Evolutionary conservation across 2,329 filamentous ascomycete species (phyloP).

Genomic region (Sporothrix sp.): DNA sequence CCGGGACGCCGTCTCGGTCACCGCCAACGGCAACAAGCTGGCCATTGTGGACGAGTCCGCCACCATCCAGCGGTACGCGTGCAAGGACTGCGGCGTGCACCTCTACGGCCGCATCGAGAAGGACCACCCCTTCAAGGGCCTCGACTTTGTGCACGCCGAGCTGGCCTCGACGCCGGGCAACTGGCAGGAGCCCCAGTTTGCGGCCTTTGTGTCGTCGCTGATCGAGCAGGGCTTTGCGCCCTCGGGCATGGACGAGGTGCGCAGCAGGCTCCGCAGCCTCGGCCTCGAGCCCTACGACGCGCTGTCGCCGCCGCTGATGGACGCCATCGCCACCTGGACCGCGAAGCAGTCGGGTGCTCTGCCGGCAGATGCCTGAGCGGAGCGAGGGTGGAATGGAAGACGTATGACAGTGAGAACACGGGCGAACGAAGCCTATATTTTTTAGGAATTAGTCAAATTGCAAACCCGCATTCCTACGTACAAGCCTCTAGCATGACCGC

Average conservation of each 20-base stretch:
- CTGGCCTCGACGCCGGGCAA: slow-evolving; percentile 40
- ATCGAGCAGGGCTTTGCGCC: slow-evolving; percentile 58
- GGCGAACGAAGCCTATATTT: neutral
- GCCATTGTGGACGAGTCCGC: slow-evolving; percentile 44
- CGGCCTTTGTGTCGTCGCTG: slow-evolving; percentile 56
- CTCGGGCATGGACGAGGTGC: slow-evolving; percentile 43
- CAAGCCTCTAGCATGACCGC: slow-evolving; percentile 19
- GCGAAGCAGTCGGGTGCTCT: slow-evolving; percentile 35
- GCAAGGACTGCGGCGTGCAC: slow-evolving; percentile 51
- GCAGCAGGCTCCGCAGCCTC: slow-evolving; percentile 39
- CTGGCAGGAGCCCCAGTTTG: slow-evolving; percentile 66
- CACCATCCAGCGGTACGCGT: slow-evolving; percentile 51
- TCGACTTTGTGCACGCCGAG: slow-evolving; percentile 61
- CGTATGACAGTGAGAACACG: neutral
- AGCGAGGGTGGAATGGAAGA: neutral
- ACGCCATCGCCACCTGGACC: slow-evolving; percentile 46
- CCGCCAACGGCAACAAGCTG: slow-evolving; percentile 49
- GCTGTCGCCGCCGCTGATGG: slow-evolving; percentile 54
- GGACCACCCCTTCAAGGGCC: slow-evolving; percentile 56
- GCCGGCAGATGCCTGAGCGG: slow-evolving; percentile 15
- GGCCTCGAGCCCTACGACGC: slow-evolving; percentile 55
- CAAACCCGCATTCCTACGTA: no score
- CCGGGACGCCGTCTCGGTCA: slow-evolving; percentile 42
- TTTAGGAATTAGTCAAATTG: no score
- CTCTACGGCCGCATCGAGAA: slow-evolving; percentile 55